These are phyloP conservation scores for Cryptococcus sp. DNA, from an alignment of 1,284 basidiomycete species.

Conservation along the genomic window DNA sequence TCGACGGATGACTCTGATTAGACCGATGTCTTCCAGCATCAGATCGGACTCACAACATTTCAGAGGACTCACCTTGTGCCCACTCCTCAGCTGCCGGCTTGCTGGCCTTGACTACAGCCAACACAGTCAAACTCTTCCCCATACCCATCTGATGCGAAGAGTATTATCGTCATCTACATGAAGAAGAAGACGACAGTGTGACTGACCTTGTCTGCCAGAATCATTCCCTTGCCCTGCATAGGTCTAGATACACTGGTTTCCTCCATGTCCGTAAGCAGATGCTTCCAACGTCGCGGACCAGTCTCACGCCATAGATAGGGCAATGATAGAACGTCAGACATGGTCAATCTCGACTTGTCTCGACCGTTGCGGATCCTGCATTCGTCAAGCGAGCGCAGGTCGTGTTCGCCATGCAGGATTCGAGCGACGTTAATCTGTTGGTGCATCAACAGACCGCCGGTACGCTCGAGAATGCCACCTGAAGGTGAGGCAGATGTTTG, in stretches of 20 bases:
- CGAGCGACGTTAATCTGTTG: conserved; percentile 2
- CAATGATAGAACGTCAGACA: conserved; percentile 1
- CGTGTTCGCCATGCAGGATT: conserved; percentile 4
- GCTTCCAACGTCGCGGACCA: neutral
- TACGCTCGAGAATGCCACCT: neutral
- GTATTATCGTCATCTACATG: neutral
- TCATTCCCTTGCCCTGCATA: conserved; percentile 7
- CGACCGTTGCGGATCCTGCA: neutral
- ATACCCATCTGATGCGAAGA: conserved; percentile 5
- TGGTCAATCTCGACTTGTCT: neutral
- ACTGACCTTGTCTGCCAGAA: conserved; percentile 11
- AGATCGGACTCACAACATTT: no score
- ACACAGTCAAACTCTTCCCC: conserved; percentile 1
- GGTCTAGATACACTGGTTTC: conserved; percentile 2
- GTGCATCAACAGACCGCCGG: neutral
- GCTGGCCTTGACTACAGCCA: conserved; percentile 11
- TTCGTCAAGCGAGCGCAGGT: neutral
- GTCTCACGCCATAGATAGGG: conserved; percentile 5
- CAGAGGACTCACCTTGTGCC: neutral
- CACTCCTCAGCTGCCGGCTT: neutral
- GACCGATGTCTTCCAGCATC: no score
- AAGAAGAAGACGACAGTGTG: no score
- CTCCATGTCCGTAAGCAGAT: neutral
- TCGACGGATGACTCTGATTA: no score
- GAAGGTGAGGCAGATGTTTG: neutral